These are phyloP conservation scores for Hsuehochloa calcarea DNA, from an alignment of 176 grass and related monocot genomes.

Conservation along the genomic window DNA sequence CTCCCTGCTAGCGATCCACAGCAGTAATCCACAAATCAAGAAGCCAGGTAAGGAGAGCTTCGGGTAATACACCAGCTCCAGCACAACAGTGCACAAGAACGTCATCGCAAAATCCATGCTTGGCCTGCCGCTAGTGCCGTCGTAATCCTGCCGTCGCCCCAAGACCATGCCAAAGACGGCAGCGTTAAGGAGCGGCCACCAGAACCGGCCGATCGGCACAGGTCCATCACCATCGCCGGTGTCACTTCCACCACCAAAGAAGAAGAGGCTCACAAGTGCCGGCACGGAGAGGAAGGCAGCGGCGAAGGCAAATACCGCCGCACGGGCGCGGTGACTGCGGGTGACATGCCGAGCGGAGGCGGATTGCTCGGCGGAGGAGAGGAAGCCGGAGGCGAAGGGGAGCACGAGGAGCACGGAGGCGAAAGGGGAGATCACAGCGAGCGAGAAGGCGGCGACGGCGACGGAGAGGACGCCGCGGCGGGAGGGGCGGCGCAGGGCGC, in stretches of 20 bases:
- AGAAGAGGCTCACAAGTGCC: conserved; percentile 49
- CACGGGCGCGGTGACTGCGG: conserved; percentile 50
- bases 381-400: conserved; percentile 58
- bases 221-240: background rate
- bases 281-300: conserved; percentile 59
- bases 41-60: conserved; percentile 74
- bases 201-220: conserved; percentile 36
- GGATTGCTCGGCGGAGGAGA: conserved; percentile 56
- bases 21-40: conserved; percentile 64
- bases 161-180: conserved; percentile 74
- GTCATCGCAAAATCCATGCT: conserved; percentile 65
- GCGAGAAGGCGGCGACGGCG: conserved; percentile 43
- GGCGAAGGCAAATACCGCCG: conserved; percentile 50
- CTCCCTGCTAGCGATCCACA: conserved; percentile 75
- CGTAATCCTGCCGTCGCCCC: conserved; percentile 55
- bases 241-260: conserved; percentile 18
- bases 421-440: conserved; percentile 42
- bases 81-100: conserved; percentile 74
- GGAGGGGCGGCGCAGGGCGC: conserved; percentile 49
- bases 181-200: conserved; percentile 66
- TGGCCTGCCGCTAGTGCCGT: conserved; percentile 28
- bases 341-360: conserved; percentile 43
- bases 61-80: conserved; percentile 86
- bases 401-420: conserved; percentile 40
- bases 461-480: conserved; percentile 45